Evolutionary conservation across 805 yeast genomes (phyloP).

Genomic region (Komagataella kurtzmanii): DNA sequence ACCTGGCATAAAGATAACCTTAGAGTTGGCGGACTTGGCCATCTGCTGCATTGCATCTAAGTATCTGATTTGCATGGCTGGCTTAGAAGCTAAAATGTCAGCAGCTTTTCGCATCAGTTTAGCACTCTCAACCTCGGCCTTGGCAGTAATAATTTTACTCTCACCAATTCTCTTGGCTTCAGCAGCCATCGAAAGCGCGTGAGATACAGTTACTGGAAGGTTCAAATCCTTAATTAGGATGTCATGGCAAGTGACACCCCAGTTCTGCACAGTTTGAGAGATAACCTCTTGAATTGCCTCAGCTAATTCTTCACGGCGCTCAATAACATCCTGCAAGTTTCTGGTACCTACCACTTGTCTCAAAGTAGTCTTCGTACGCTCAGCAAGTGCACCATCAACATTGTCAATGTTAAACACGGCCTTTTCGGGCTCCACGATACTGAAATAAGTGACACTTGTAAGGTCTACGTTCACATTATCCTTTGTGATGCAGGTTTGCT

Average conservation of each 20-base stretch:
- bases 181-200: slow-evolving; percentile 59
- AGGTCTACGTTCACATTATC: slow-evolving; percentile 53
- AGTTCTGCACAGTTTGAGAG: slow-evolving; percentile 43
- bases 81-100: slow-evolving; percentile 57
- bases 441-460: slow-evolving; percentile 56
- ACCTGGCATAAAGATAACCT: slow-evolving; percentile 63
- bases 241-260: slow-evolving; percentile 63
- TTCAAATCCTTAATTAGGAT: slow-evolving; percentile 55
- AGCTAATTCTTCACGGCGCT: slow-evolving; percentile 61
- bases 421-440: slow-evolving; percentile 53
- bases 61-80: slow-evolving; percentile 70
- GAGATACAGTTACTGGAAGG: slow-evolving; percentile 39
- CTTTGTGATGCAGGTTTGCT: slow-evolving; percentile 57
- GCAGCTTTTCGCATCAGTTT: slow-evolving; percentile 71
- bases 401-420: slow-evolving; percentile 45
- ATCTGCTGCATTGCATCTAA: slow-evolving; percentile 68
- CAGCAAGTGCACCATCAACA: slow-evolving; percentile 42
- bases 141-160: slow-evolving; percentile 60
- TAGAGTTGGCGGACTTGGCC: slow-evolving; percentile 49
- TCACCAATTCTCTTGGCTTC: slow-evolving; percentile 69
- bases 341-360: slow-evolving; percentile 62
- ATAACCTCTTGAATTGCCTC: slow-evolving; percentile 48
- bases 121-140: slow-evolving; percentile 66
- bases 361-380: slow-evolving; percentile 60
- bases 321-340: slow-evolving; percentile 57